Conservation (phyloP, 352 stramenopile species). For the Pythium pyrilobum region DNA sequence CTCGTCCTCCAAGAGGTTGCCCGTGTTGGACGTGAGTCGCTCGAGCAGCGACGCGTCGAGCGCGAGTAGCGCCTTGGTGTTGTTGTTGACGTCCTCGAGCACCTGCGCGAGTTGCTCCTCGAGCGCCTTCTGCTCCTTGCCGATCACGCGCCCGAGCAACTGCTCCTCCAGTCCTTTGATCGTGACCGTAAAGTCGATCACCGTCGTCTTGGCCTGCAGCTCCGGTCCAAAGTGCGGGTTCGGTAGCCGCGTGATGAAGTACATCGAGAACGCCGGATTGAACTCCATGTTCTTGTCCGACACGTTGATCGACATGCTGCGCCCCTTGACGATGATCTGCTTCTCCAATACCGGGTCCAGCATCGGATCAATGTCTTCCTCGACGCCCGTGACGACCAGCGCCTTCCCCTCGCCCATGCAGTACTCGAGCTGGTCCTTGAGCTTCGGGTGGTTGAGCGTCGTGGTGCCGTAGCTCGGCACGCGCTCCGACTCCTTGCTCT, state of each 20-base stretch:
- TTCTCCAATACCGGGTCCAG: constrained; percentile 97
- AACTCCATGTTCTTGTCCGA: constrained; percentile 99
- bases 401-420: constrained; percentile 96
- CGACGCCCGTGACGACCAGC: constrained; percentile 93
- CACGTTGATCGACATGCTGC: constrained; percentile 96
- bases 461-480: constrained; percentile 95
- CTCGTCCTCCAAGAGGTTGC: constrained; percentile 97
- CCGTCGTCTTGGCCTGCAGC: constrained; percentile 97
- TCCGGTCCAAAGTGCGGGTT: constrained; percentile 98
- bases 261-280: constrained; percentile 96
- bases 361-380: constrained; percentile 99
- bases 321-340: constrained; percentile 95
- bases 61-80: constrained; percentile 95
- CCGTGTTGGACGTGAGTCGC: constrained; percentile 95
- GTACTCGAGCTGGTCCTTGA: constrained; percentile 98
- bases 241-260: constrained; percentile 97
- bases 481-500: constrained; percentile 91
- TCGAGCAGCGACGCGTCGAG: constrained; percentile 96
- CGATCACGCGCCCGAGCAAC: constrained; percentile 96
- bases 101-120: constrained; percentile 98
- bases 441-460: constrained; percentile 94
- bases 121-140: constrained; percentile 96
- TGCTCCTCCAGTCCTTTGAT: constrained; percentile 97
- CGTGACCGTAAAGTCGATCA: constrained; percentile 99
- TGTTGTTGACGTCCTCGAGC: constrained; percentile 97